Evolutionary conservation across 345 rosid genomes (phyloP).

Genomic region (Aquilaria malaccensis): DNA sequence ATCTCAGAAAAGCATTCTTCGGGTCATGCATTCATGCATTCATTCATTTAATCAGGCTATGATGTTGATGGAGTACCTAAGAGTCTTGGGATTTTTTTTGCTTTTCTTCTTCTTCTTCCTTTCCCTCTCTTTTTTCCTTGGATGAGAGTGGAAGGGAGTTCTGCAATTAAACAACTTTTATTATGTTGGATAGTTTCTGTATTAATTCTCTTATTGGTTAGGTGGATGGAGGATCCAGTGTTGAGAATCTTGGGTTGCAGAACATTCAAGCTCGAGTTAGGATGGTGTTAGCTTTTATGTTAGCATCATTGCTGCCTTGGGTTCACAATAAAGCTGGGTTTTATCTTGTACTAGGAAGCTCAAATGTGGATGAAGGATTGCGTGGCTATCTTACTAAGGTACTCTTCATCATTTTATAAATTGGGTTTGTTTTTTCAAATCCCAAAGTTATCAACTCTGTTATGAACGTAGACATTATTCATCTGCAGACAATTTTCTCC

Average conservation of each 20-base stretch:
- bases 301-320: conserved; percentile 97
- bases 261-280: conserved; percentile 95
- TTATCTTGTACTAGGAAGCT: conserved; percentile 94
- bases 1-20: neutral
- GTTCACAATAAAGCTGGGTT: conserved; percentile 83
- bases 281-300: conserved; percentile 90
- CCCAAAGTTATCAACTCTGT: no score
- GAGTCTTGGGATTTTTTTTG: neutral
- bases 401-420: conserved; percentile 9
- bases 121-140: neutral
- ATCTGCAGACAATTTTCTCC: no score
- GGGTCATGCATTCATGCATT: neutral
- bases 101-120: no score
- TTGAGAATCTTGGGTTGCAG: conserved; percentile 82
- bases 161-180: neutral
- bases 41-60: neutral
- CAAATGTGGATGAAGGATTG: conserved; percentile 90
- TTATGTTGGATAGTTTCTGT: neutral
- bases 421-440: neutral
- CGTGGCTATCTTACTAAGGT: conserved; percentile 97
- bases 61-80: neutral
- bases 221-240: conserved; percentile 91
- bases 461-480: no score
- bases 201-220: conserved; percentile 22
- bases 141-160: neutral